phyloP scores from a whole-genome alignment of 1,284 basidiomycete species.

The Peniophora sp. region DNA sequence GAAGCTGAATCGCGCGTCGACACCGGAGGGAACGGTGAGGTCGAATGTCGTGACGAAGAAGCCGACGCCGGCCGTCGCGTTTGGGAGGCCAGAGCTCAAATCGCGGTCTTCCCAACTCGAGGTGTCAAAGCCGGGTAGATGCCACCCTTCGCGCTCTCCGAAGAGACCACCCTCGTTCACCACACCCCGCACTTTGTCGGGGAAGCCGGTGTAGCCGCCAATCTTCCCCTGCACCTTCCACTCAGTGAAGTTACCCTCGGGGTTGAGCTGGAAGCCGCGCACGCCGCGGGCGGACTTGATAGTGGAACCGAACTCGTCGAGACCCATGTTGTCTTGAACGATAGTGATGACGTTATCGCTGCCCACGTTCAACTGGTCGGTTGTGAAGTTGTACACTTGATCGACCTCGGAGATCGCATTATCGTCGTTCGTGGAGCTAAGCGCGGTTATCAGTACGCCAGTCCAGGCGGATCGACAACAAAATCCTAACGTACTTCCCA shows the following conservation, averaged over 20 bases:
- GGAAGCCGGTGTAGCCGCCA: slow-evolving; percentile 66
- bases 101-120: slow-evolving; percentile 49
- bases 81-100: slow-evolving; percentile 49
- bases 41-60: slow-evolving; percentile 74
- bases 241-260: slow-evolving; percentile 45
- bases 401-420: slow-evolving; percentile 57
- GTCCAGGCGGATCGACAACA: not conserved
- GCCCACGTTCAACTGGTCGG: slow-evolving; percentile 36
- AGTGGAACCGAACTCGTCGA: slow-evolving; percentile 45
- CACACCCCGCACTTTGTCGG: slow-evolving; percentile 59
- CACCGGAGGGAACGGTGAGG: slow-evolving; percentile 46
- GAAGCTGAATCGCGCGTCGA: slow-evolving; percentile 63
- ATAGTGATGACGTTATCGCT: slow-evolving; percentile 70
- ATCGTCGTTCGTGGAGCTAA: slow-evolving; percentile 55
- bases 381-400: slow-evolving; percentile 53
- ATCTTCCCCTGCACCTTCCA: slow-evolving; percentile 83
- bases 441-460: not conserved
- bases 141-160: slow-evolving; percentile 75
- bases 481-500: slow-evolving; percentile 45
- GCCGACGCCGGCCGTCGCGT: slow-evolving; percentile 53
- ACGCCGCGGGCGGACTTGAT: slow-evolving; percentile 69
- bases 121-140: slow-evolving; percentile 67
- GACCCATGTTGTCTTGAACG: slow-evolving; percentile 65
- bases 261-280: slow-evolving; percentile 60
- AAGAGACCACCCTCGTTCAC: slow-evolving; percentile 78